Percentiles rank a stretch among this genome's conserved stretches.
Evolutionary conservation across 2,329 filamentous ascomycete species (phyloP).

Genomic region (Stagonosporopsis rhizophila): DNA sequence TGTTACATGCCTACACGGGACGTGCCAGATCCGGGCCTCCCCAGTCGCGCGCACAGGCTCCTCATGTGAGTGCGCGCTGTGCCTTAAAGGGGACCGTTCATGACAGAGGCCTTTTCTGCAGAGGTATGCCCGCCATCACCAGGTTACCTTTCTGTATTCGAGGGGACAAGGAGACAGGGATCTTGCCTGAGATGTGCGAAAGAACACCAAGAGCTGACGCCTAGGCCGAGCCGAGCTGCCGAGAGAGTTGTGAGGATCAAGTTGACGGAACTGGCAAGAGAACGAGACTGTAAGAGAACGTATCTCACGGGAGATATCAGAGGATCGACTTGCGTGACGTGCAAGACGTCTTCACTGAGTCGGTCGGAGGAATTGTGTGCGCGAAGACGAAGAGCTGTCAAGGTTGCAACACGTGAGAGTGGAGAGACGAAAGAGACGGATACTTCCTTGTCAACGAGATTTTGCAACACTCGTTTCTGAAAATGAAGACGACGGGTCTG

Average conservation of each 20-base stretch:
- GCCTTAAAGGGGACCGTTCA: slow-evolving; percentile 15
- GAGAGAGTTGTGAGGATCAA: background rate
- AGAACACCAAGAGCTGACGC: background rate
- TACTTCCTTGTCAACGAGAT: background rate
- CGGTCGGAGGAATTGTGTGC: background rate
- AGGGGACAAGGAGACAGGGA: slow-evolving; percentile 9
- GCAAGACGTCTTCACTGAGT: background rate
- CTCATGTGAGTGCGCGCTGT: slow-evolving; percentile 18
- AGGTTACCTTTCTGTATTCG: slow-evolving; percentile 15
- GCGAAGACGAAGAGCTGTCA: background rate
- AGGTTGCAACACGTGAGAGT: background rate
- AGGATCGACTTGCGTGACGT: background rate
- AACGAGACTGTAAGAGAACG: background rate
- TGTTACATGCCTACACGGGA: slow-evolving; percentile 7
- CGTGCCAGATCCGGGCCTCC: slow-evolving; percentile 12
- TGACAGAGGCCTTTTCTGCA: slow-evolving; percentile 16
- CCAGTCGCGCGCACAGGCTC: slow-evolving; percentile 19
- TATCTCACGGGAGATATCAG: background rate
- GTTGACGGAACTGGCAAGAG: background rate
- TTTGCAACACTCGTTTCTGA: background rate
- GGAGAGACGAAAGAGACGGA: background rate
- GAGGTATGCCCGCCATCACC: slow-evolving; percentile 11
- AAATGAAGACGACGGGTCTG: background rate
- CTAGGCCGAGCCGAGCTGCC: background rate
- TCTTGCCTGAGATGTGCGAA: background rate